These are phyloP conservation scores for Bipolaris sorokiniana DNA, from an alignment of 2,329 filamentous ascomycete species.

Conservation along the genomic window DNA sequence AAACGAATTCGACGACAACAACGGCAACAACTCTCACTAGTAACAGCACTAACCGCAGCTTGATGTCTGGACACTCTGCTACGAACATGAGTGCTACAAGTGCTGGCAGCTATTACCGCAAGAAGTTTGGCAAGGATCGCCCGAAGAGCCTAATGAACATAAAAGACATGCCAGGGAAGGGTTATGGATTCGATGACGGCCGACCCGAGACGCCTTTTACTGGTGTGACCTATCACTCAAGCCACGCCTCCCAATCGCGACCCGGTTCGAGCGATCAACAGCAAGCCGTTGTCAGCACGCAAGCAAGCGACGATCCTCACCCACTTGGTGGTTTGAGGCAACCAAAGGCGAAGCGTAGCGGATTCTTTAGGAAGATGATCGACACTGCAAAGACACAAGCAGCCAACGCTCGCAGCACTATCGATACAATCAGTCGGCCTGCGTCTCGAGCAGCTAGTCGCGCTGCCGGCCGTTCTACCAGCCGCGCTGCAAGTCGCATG, in stretches of 20 bases:
- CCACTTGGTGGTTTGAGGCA: slow-evolving; percentile 77
- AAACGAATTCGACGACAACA: slow-evolving; percentile 78
- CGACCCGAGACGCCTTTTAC: slow-evolving; percentile 66
- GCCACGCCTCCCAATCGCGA: slow-evolving; percentile 67
- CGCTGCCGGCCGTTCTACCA: slow-evolving; percentile 50
- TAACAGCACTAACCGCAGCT: slow-evolving; percentile 77
- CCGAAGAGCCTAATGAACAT: slow-evolving; percentile 70
- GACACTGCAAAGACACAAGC: slow-evolving; percentile 94
- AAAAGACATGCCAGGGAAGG: slow-evolving; percentile 49
- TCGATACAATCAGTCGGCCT: slow-evolving; percentile 64
- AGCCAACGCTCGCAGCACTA: slow-evolving; percentile 84
- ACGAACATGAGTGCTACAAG: slow-evolving; percentile 93
- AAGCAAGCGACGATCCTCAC: slow-evolving; percentile 66
- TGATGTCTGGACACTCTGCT: slow-evolving; percentile 94
- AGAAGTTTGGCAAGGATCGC: slow-evolving; percentile 62
- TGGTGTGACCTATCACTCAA: slow-evolving; percentile 88
- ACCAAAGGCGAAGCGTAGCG: slow-evolving; percentile 79
- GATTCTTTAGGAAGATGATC: slow-evolving; percentile 94
- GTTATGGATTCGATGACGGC: slow-evolving; percentile 46
- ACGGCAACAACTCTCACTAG: slow-evolving; percentile 68
- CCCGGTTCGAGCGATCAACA: slow-evolving; percentile 56
- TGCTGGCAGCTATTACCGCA: slow-evolving; percentile 87
- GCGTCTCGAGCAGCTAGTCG: slow-evolving; percentile 48
- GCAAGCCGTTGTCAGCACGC: slow-evolving; percentile 59
- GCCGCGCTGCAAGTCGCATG: slow-evolving; percentile 39